These are phyloP conservation scores for Capsicum baccatum DNA, from an alignment of 257 asterid species.

Conservation along the genomic window DNA sequence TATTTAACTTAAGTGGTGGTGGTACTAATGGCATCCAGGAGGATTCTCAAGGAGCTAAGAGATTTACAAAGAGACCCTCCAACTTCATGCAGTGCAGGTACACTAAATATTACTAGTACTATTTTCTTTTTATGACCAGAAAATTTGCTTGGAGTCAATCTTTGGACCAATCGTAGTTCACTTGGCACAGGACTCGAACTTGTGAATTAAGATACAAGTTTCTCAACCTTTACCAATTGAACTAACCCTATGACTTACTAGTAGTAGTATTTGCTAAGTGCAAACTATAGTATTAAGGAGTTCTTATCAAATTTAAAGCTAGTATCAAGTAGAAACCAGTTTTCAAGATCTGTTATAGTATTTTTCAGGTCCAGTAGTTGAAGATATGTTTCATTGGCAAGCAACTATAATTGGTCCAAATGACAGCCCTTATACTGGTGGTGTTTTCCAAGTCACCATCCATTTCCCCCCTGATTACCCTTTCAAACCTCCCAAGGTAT, in stretches of 20 bases:
- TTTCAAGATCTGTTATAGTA: too few species aligned
- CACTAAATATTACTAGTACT: background rate
- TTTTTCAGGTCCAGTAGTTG: too few species aligned
- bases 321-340: too few species aligned
- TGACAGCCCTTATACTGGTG: too few species aligned
- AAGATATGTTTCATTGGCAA: too few species aligned
- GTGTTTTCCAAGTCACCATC: too few species aligned
- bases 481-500: too few species aligned
- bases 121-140: background rate
- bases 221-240: background rate
- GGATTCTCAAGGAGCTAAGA: constrained; percentile 82
- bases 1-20: background rate
- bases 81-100: constrained; percentile 94
- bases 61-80: constrained; percentile 96
- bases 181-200: background rate
- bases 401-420: too few species aligned
- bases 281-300: background rate
- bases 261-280: background rate
- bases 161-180: background rate
- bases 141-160: background rate
- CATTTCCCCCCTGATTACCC: too few species aligned
- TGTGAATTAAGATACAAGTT: background rate
- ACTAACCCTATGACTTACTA: background rate
- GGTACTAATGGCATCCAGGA: constrained; percentile 73
- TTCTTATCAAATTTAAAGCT: too few species aligned